Evolutionary conservation across 495 filamentous ascomycete species (phyloP).

Genomic region (Glarea lozoyensis): DNA sequence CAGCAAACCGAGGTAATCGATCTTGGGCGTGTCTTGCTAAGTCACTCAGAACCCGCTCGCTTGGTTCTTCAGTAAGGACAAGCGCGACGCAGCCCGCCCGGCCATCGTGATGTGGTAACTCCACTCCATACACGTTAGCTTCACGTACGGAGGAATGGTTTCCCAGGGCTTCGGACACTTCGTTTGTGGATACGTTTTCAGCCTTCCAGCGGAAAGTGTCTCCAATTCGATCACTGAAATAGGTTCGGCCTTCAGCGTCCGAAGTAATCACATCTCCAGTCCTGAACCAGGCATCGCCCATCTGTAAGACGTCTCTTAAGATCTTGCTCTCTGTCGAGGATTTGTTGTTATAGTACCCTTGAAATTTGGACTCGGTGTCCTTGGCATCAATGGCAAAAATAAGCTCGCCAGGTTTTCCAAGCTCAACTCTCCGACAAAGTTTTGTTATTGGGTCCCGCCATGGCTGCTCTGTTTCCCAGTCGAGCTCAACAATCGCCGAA

Average conservation of each 20-base stretch:
- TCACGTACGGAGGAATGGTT: conserved; percentile 59
- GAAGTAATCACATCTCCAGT: conserved; percentile 73
- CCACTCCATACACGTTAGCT: conserved; percentile 83
- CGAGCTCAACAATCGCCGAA: conserved; percentile 59
- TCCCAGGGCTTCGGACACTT: conserved; percentile 69
- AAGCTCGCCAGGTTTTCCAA: conserved; percentile 70
- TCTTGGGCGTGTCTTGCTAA: conserved; percentile 49
- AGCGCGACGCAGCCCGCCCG: conserved; percentile 77
- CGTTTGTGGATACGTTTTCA: conserved; percentile 84
- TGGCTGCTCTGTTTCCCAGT: conserved; percentile 62
- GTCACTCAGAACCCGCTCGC: conserved; percentile 37
- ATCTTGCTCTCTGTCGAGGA: conserved; percentile 72
- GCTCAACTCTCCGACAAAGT: conserved; percentile 51
- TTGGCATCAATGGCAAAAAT: conserved; percentile 61
- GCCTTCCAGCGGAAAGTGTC: conserved; percentile 96
- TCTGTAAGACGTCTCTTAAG: conserved; percentile 63
- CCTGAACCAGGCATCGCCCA: conserved; percentile 82
- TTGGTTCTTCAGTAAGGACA: conserved; percentile 38
- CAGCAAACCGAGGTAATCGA: conserved; percentile 61
- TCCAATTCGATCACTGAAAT: conserved; percentile 83
- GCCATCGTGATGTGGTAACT: conserved; percentile 76
- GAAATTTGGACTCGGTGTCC: conserved; percentile 59
- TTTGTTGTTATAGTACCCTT: conserved; percentile 78
- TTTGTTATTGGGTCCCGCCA: conserved; percentile 63
- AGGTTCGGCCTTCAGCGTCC: conserved; percentile 66